A percentile compares a stretch with the other conserved stretches of the same genome.
These are phyloP conservation scores for Apiotrichum mycotoxinovorans DNA, from an alignment of 1,284 basidiomycete species.

Conservation along the genomic window DNA sequence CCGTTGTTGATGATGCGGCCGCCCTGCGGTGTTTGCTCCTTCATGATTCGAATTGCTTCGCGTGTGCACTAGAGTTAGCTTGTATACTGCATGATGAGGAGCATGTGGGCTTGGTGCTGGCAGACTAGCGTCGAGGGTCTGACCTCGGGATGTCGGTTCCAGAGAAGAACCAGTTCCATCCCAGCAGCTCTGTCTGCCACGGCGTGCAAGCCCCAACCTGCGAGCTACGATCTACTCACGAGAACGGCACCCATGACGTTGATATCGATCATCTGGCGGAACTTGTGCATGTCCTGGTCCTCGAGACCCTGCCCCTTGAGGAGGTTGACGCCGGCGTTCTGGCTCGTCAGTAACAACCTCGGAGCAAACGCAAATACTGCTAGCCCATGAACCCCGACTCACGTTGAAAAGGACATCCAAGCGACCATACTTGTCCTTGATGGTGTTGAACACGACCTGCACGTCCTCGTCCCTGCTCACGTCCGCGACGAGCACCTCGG, in stretches of 20 bases:
- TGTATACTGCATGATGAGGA: too few relatives aligned
- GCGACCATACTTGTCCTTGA: slow-evolving; percentile 61
- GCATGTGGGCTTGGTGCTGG: too few relatives aligned
- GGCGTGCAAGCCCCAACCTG: too few relatives aligned
- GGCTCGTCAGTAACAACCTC: too few relatives aligned
- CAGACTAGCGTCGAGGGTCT: too few relatives aligned
- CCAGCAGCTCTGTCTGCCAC: neutral
- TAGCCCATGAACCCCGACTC: slow-evolving; percentile 25
- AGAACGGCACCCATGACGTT: slow-evolving; percentile 71
- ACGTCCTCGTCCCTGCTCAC: slow-evolving; percentile 49
- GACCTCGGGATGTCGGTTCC: too few relatives aligned
- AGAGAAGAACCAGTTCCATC: too few relatives aligned
- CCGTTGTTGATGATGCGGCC: slow-evolving; percentile 84
- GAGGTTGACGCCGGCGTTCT: slow-evolving; percentile 58
- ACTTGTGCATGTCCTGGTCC: slow-evolving; percentile 60
- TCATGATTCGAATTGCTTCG: slow-evolving; percentile 72
- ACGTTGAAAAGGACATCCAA: slow-evolving; percentile 77
- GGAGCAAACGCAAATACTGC: too few relatives aligned
- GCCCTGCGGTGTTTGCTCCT: slow-evolving; percentile 65
- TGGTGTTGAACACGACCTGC: slow-evolving; percentile 57
- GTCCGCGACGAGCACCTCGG: slow-evolving; percentile 57
- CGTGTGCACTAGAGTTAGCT: slow-evolving; percentile 57
- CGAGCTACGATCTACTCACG: neutral
- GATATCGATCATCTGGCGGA: slow-evolving; percentile 63
- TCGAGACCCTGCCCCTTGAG: slow-evolving; percentile 57